Evolutionary conservation across 1,139 yeast genomes (phyloP).

Genomic region (Candida albicans): DNA sequence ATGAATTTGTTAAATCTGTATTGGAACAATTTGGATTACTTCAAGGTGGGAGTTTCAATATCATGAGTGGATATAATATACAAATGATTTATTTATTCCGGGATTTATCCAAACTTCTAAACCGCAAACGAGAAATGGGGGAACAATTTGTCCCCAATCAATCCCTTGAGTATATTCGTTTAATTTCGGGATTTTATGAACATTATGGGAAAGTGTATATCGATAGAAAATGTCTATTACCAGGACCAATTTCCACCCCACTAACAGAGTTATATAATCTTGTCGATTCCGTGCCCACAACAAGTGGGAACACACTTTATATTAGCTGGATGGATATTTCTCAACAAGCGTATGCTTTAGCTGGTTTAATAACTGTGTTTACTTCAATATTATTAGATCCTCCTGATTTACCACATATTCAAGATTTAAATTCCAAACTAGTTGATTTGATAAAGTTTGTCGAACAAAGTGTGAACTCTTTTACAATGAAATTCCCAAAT

Average conservation of each 20-base stretch:
- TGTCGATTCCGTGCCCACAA: constrained; percentile 11
- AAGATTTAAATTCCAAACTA: constrained; percentile 24
- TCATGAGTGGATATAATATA: constrained; percentile 55
- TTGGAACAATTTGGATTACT: constrained; percentile 32
- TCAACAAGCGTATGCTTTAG: constrained; percentile 32
- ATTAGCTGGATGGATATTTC: constrained; percentile 37
- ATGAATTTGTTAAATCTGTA: constrained; percentile 36
- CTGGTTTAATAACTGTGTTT: constrained; percentile 28
- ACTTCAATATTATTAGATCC: constrained; percentile 29
- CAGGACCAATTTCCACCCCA: constrained; percentile 4
- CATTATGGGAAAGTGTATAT: constrained; percentile 15
- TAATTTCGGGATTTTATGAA: constrained; percentile 26
- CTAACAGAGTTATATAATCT: constrained; percentile 9
- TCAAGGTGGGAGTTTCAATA: constrained; percentile 48
- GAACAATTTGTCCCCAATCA: constrained; percentile 12
- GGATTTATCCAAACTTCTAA: constrained; percentile 50
- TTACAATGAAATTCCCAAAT: constrained; percentile 19
- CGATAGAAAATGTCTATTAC: constrained; percentile 10
- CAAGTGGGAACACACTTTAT: constrained; percentile 6
- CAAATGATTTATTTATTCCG: constrained; percentile 46
- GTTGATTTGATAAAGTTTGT: constrained; percentile 25
- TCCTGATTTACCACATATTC: constrained; percentile 32
- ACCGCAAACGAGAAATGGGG: constrained; percentile 31
- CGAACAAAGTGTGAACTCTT: constrained; percentile 17
- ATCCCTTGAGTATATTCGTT: constrained; percentile 22